These are phyloP conservation scores for Dendrobium chrysotoxum DNA, from an alignment of 106 monocot species.

Conservation along the genomic window DNA sequence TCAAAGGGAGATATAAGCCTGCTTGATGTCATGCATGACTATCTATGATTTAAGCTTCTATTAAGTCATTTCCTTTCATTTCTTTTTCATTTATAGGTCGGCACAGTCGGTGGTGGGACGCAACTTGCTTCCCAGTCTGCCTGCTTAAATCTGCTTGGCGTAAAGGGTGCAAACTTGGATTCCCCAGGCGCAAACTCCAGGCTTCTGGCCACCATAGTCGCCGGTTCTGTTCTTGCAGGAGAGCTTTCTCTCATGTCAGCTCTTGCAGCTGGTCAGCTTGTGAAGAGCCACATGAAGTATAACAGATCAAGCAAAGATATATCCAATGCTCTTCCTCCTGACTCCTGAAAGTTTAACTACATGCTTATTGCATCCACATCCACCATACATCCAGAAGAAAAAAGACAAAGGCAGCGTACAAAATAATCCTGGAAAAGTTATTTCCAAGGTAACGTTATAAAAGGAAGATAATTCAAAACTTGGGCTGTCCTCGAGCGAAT, in stretches of 20 bases:
- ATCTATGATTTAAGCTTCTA: no score
- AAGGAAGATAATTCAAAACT: no score
- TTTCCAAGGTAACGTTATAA: no score
- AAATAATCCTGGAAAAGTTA: no score
- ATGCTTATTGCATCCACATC: not conserved
- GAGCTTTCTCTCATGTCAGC: conserved; percentile 87
- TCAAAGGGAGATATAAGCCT: no score
- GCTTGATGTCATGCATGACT: no score
- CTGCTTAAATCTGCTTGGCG: conserved; percentile 64
- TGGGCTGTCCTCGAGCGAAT: no score
- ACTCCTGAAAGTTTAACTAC: not conserved
- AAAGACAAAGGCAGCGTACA: no score
- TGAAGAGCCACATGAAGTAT: conserved; percentile 80
- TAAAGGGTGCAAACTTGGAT: conserved; percentile 54
- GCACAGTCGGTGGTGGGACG: conserved; percentile 78
- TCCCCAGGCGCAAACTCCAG: conserved; percentile 63
- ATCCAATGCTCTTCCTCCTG: conserved; percentile 20
- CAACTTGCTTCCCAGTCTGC: conserved; percentile 70
- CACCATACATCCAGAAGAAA: no score
- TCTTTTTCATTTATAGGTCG: conserved; percentile 32
- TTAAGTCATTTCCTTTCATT: not conserved
- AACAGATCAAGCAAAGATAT: conserved; percentile 73
- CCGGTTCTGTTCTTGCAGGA: conserved; percentile 68
- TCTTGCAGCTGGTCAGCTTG: conserved; percentile 79
- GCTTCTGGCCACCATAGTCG: conserved; percentile 59